phyloP scores from a whole-genome alignment of 345 rosid species.

The Ricinus communis region DNA sequence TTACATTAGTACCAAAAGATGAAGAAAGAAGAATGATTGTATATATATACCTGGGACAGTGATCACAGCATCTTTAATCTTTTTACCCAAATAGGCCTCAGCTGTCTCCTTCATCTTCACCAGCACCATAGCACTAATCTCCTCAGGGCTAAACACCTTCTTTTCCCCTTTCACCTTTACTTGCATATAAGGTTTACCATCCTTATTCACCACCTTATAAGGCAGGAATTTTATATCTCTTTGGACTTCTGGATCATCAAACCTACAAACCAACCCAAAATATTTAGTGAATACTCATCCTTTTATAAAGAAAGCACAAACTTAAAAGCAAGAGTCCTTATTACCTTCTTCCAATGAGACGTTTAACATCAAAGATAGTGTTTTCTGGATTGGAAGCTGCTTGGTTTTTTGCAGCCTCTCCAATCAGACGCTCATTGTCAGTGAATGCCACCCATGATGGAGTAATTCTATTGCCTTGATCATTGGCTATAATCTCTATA shows the following conservation, averaged over 20 bases:
- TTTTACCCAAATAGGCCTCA: no score
- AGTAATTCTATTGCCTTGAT: conserved; percentile 32
- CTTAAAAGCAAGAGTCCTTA: no score
- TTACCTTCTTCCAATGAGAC: conserved; percentile 36
- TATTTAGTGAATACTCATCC: not conserved
- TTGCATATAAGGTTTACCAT: conserved; percentile 32
- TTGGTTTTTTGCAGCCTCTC: conserved; percentile 33
- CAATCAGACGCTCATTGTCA: conserved; percentile 24
- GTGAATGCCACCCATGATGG: conserved; percentile 37
- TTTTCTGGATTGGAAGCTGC: conserved; percentile 24
- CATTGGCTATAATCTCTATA: conserved; percentile 33
- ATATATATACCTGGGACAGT: no score
- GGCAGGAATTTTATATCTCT: conserved; percentile 34
- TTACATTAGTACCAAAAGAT: no score
- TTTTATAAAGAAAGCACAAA: not conserved
- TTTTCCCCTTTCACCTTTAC: conserved; percentile 29
- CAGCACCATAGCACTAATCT: no score
- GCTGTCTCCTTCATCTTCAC: no score
- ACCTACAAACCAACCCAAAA: conserved; percentile 1
- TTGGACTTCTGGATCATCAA: conserved; percentile 33
- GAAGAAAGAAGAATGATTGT: no score
- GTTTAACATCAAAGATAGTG: conserved; percentile 33
- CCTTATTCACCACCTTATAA: conserved; percentile 33
- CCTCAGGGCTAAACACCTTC: no score
- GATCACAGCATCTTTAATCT: no score